phyloP scores from a whole-genome alignment of 2,329 filamentous ascomycete genomes.

The Pseudogymnoascus sp. region DNA sequence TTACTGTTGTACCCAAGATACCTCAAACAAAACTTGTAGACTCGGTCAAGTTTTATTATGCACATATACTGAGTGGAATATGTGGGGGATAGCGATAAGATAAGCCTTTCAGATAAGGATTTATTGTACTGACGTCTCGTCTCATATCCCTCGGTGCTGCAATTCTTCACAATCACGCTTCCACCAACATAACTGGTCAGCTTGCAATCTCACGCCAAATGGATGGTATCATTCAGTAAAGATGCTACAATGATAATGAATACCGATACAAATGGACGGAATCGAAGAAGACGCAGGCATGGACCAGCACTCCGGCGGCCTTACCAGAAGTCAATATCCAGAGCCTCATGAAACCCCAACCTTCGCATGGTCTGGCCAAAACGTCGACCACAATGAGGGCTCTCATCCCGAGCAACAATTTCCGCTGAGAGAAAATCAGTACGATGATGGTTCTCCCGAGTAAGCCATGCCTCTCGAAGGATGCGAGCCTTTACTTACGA shows the following conservation, averaged over 20 bases:
- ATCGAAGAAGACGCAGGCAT: background rate
- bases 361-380: conserved; percentile 1
- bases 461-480: background rate
- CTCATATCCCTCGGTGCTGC: conserved; percentile 1
- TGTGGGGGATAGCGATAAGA: conserved; percentile 8
- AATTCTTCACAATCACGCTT: background rate
- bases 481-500: background rate
- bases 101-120: background rate
- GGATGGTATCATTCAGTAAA: background rate
- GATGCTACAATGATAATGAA: conserved; percentile 2
- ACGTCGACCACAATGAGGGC: background rate
- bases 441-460: background rate
- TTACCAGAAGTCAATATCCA: conserved; percentile 5
- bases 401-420: background rate
- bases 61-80: background rate
- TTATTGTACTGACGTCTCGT: conserved; percentile 5
- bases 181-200: background rate
- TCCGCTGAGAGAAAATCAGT: background rate
- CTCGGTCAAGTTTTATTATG: background rate
- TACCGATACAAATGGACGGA: conserved; percentile 7
- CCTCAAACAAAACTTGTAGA: background rate
- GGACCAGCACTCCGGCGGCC: background rate
- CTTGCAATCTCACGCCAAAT: background rate
- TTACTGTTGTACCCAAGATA: background rate
- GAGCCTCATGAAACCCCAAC: conserved; percentile 4